Evolutionary conservation across 352 stramenopile genomes (phyloP), one percentile per base, ranked within the genome.

Genomic region (Pythium aphanidermatum): DNA sequence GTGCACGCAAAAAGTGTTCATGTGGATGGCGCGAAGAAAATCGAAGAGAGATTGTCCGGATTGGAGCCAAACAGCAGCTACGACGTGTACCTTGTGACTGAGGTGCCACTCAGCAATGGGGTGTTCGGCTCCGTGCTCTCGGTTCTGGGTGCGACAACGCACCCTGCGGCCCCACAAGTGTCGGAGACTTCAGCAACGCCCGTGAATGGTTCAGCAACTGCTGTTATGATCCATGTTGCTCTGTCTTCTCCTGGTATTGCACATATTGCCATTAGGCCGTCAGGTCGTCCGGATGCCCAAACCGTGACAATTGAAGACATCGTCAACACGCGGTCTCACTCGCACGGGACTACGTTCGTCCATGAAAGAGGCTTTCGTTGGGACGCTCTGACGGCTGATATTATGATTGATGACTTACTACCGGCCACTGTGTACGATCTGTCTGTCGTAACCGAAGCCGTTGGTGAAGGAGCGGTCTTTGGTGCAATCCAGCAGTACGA

Each of bases 11-110:
- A 60, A 29, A 87, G 76, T 0, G 49, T 89, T 16, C 53, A 59
- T 0, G 63, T 85, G 6, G 11, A 60, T 0, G 60, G 48, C 20
- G 71, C 77, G 5, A 65, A 84, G 33, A 83, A 85, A 20, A 39
- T 88, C 2, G 73, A 78, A 44, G 67, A 57, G 17, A 25, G 54
- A 2, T 58, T 90, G 1, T 20, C 59, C 6, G 59, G 68, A 0
- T 50, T 92, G 11, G 17, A 37, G 9, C 19, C 74, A 0, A 89
- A 90, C 39, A 76, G 61, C 19, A 87, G 63, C 61, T 92, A 89
- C 58, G 78, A 90, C 29, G 77, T 90, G 50, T 89, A 83, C 61
- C 83, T 92, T 55, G 78, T 92, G 8, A 68, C 71, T 11, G 77
- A 92, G 34, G 80, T 88, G 16, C 65, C 68, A 10, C 67, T 68